These are phyloP conservation scores for carrot (Daucus carota) DNA, from an alignment of 129 eudicot genomes.

Conservation along the genomic window DH1_v3.0 NC_030386.2:32443001-32443500, in stretches of 20 bases:
- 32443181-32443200: background rate
- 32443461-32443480: conserved; percentile 21
- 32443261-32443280: background rate
- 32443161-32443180: background rate
- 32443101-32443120: background rate
- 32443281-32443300: background rate
- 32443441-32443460: conserved; percentile 27
- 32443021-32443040: background rate
- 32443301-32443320: background rate
- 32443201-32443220: background rate
- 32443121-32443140: background rate
- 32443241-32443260: background rate
- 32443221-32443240: background rate
- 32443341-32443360: background rate
- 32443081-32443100: background rate
- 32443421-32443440: conserved; percentile 10
- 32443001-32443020: background rate
- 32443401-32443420: background rate
- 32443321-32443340: background rate
- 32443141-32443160: background rate
- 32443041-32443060: background rate
- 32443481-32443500: conserved; percentile 21
- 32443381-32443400: background rate
- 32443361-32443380: background rate
- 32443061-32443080: background rate